These are phyloP conservation scores for Capronia epimyces DNA, from an alignment of 2,329 filamentous ascomycete species.

Conservation along the genomic window DNA sequence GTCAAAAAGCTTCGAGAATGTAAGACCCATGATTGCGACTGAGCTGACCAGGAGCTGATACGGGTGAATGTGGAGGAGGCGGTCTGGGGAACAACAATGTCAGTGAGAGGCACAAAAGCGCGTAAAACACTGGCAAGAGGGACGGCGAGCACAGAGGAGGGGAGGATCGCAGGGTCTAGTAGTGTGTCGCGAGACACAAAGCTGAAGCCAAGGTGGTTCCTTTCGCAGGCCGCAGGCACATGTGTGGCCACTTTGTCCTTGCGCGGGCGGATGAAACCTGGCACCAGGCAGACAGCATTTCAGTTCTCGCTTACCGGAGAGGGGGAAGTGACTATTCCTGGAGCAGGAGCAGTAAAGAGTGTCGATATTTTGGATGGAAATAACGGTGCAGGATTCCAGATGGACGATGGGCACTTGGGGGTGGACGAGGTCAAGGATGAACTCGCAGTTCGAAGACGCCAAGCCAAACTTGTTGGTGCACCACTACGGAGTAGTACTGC, in stretches of 20 bases:
- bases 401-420: constrained; percentile 12
- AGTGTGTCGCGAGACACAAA: constrained; percentile 8
- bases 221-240: constrained; percentile 15
- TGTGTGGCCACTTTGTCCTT: constrained; percentile 31
- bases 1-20: constrained; percentile 94
- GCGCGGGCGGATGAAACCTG: constrained; percentile 2
- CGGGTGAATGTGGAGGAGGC: constrained; percentile 34
- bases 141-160: neutral
- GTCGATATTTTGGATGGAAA: constrained; percentile 13
- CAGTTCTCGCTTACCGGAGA: constrained; percentile 24
- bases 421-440: constrained; percentile 20
- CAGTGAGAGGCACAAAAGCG: constrained; percentile 18
- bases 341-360: constrained; percentile 18
- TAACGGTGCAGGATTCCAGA: constrained; percentile 15
- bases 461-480: constrained; percentile 4
- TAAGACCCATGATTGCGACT: constrained; percentile 81
- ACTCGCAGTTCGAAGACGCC: constrained; percentile 11
- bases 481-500: neutral
- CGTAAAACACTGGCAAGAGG: neutral
- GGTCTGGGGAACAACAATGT: constrained; percentile 31
- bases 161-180: neutral
- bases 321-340: constrained; percentile 13
- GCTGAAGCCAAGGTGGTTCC: constrained; percentile 6
- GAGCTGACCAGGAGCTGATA: constrained; percentile 27
- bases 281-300: constrained; percentile 26